Conservation (phyloP, 139 green algal species). For the Chloropicon primus region DNA sequence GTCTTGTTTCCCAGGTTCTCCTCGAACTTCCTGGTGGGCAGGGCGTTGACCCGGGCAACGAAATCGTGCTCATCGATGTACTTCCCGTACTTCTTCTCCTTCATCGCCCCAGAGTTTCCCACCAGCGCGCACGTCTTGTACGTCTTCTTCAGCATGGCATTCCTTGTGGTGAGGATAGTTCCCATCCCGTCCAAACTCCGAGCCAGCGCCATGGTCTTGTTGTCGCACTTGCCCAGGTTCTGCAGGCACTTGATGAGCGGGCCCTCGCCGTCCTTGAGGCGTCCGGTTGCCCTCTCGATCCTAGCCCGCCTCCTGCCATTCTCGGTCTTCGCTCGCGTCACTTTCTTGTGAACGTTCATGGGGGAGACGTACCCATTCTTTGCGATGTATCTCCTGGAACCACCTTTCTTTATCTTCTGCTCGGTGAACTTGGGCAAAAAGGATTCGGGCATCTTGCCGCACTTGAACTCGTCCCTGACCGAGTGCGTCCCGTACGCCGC, state of each 20-base stretch:
- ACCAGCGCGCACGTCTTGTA: conserved; percentile 7
- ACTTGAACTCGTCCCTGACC: neutral
- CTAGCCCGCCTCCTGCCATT: neutral
- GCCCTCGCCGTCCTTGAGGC: neutral
- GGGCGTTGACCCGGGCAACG: conserved; percentile 8
- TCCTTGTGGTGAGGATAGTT: neutral
- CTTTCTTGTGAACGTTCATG: neutral
- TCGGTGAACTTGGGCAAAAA: conserved; percentile 1
- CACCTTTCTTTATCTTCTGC: neutral
- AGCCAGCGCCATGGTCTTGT: neutral
- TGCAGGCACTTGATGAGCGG: conserved; percentile 3
- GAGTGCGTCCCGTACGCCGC: neutral
- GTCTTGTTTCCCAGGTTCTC: conserved; percentile 11
- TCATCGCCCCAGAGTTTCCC: conserved; percentile 9
- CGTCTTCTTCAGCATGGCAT: conserved; percentile 1
- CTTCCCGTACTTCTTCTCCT: conserved; percentile 1
- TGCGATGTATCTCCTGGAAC: neutral
- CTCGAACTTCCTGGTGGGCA: conserved; percentile 12
- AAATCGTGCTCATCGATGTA: conserved; percentile 12
- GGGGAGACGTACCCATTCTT: conserved; percentile 6
- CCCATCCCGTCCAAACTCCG: neutral
- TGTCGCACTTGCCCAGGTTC: conserved; percentile 6
- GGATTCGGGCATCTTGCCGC: neutral
- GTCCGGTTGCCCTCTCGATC: neutral
- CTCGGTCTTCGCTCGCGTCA: neutral